Conservation (phyloP, 768 basidiomycete species). For the Phlegmacium glaucopus region DNA sequence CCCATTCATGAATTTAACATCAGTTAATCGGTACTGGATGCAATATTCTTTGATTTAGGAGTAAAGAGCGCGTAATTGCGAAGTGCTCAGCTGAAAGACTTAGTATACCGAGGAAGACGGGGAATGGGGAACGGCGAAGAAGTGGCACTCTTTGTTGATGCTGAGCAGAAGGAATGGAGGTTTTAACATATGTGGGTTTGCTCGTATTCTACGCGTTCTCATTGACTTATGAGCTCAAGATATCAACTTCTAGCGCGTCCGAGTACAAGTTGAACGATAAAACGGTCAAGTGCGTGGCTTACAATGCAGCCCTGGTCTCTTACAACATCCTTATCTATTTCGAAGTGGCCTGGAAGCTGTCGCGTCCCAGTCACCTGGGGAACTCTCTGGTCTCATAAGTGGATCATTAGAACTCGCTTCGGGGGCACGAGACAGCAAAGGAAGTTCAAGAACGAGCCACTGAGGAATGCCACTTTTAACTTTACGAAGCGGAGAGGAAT, state of each 20-base stretch:
- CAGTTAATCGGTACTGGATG: conserved; percentile 99
- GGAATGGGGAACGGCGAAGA: conserved; percentile 73
- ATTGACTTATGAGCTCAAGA: conserved; percentile 43
- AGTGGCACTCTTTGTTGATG: conserved; percentile 85
- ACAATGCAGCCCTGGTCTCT: conserved; percentile 81
- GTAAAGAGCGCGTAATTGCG: conserved; percentile 92
- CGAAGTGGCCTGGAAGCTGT: conserved; percentile 99
- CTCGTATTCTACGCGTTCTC: not conserved
- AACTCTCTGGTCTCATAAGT: conserved; percentile 84
- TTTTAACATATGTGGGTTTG: conserved; percentile 87
- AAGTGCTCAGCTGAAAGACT: conserved; percentile 90
- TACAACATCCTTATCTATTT: conserved; percentile 97
- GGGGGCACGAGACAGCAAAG: conserved; percentile 89
- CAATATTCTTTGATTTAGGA: conserved; percentile 97
- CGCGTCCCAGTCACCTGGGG: conserved; percentile 89
- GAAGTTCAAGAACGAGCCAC: conserved; percentile 86
- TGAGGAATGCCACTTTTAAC: conserved; percentile 91
- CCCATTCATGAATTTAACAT: conserved; percentile 91
- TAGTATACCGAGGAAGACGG: conserved; percentile 88
- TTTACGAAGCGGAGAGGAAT: conserved; percentile 94
- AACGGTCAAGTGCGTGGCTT: conserved; percentile 80
- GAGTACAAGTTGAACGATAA: conserved; percentile 87
- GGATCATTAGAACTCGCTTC: conserved; percentile 87
- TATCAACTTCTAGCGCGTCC: conserved; percentile 81
- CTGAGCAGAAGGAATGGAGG: conserved; percentile 74